These are phyloP conservation scores for Ceratobasidium sp. DNA, from an alignment of 1,284 basidiomycete species.

Conservation along the genomic window DNA sequence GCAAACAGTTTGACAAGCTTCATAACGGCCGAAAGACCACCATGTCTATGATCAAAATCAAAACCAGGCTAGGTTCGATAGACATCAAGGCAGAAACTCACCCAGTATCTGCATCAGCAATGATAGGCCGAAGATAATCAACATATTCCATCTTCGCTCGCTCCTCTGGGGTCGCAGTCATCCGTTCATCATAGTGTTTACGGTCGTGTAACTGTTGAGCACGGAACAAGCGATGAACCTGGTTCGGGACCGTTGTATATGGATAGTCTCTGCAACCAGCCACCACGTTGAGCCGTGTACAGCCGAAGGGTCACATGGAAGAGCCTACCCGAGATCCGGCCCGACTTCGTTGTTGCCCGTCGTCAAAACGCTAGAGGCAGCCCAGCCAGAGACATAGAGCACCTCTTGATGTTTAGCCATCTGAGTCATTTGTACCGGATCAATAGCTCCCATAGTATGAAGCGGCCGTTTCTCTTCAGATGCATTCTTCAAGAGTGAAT, in stretches of 20 bases:
- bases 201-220: conserved; percentile 88
- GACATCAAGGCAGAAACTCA: conserved; percentile 55
- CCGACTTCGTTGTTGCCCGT: conserved; percentile 96
- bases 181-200: conserved; percentile 87
- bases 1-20: conserved; percentile 94
- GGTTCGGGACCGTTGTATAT: conserved; percentile 94
- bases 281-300: background rate
- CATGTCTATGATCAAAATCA: conserved; percentile 65
- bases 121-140: conserved; percentile 92
- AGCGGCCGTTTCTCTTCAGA: conserved; percentile 73
- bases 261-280: conserved; percentile 72
- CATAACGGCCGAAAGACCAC: conserved; percentile 95
- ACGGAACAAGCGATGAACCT: conserved; percentile 86
- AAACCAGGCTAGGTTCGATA: background rate
- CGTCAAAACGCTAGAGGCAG: conserved; percentile 85
- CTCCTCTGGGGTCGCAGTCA: conserved; percentile 70
- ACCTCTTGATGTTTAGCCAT: conserved; percentile 96
- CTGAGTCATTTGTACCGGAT: conserved; percentile 95
- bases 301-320: conserved; percentile 34
- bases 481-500: conserved; percentile 70
- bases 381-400: conserved; percentile 97
- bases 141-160: conserved; percentile 76
- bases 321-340: conserved; percentile 89
- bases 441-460: conserved; percentile 89
- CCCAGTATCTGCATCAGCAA: conserved; percentile 96